Conservation (phyloP, 179 eudicot genomes). For the Spergularia azorica region DNA sequence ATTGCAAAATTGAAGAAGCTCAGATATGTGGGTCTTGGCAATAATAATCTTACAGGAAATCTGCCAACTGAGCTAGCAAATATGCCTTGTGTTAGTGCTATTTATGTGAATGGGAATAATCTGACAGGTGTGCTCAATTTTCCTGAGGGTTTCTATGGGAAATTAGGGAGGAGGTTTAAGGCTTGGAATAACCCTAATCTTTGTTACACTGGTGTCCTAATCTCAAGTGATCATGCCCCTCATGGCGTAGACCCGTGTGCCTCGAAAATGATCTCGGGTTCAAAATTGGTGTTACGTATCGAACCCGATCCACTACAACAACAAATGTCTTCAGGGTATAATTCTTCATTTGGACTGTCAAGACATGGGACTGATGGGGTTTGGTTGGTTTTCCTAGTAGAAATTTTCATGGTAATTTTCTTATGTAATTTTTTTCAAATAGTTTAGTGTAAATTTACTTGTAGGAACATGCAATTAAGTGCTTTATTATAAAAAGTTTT, state of each 20-base stretch:
- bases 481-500: not conserved
- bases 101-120: conserved; percentile 74
- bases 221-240: conserved; percentile 37
- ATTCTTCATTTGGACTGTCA: conserved; percentile 39
- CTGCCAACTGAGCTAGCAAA: conserved; percentile 47
- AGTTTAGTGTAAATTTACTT: not conserved
- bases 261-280: conserved; percentile 31
- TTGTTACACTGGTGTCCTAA: conserved; percentile 44
- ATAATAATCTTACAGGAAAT: conserved; percentile 65
- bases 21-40: conserved; percentile 70
- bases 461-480: conserved; percentile 1
- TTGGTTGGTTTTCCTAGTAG: conserved; percentile 42
- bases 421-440: conserved; percentile 21
- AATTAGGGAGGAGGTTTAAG: conserved; percentile 77
- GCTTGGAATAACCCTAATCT: conserved; percentile 76
- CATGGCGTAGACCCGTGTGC: conserved; percentile 67
- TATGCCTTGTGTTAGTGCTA: conserved; percentile 55
- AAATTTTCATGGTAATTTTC: conserved; percentile 32
- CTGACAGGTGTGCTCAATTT: conserved; percentile 65
- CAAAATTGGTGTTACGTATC: conserved; percentile 28
- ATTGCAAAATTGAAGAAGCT: conserved; percentile 47
- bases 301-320: conserved; percentile 20
- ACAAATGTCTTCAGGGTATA: conserved; percentile 6
- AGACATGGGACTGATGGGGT: conserved; percentile 36
- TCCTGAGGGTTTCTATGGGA: conserved; percentile 53